phyloP scores from a whole-genome alignment of 805 yeast genomes.

The Clavispora fructus region DNA sequence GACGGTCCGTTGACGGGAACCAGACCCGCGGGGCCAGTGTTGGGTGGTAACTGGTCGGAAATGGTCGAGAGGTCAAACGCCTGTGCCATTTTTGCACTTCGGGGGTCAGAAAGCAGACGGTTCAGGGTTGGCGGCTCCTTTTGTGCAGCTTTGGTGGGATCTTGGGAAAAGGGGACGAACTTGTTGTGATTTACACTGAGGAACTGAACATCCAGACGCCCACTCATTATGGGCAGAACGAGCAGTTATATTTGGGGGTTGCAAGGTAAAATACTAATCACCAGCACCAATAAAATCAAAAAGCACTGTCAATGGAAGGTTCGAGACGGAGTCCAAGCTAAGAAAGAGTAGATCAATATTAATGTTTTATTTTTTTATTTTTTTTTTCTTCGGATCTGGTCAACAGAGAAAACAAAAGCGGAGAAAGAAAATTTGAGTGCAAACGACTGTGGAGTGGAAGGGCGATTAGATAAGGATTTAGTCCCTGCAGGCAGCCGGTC shows the following conservation, averaged over 20 bases:
- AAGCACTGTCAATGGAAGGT: not conserved
- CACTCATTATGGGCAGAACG: conserved; percentile 1
- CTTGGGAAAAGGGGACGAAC: not conserved
- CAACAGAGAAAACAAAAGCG: not conserved
- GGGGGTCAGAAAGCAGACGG: conserved; percentile 1
- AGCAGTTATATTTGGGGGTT: not conserved
- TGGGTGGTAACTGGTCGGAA: conserved; percentile 12
- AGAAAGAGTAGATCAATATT: not conserved
- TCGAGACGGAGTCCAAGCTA: not conserved
- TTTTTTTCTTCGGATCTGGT: not conserved
- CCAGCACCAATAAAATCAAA: not conserved
- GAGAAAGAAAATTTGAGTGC: not conserved
- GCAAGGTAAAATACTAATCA: not conserved
- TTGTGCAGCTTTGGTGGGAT: not conserved
- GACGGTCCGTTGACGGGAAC: conserved; percentile 6
- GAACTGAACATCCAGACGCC: conserved; percentile 3
- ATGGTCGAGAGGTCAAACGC: conserved; percentile 6
- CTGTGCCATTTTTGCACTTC: conserved; percentile 2
- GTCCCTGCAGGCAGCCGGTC: not conserved
- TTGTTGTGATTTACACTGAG: conserved; percentile 3
- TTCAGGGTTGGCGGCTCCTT: not conserved
- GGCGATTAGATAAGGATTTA: not conserved
- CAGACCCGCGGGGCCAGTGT: conserved; percentile 14
- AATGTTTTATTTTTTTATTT: not conserved
- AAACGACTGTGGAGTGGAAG: not conserved